Conservation (phyloP, 1,284 basidiomycete genomes). For the Boletus putidus region DNA sequence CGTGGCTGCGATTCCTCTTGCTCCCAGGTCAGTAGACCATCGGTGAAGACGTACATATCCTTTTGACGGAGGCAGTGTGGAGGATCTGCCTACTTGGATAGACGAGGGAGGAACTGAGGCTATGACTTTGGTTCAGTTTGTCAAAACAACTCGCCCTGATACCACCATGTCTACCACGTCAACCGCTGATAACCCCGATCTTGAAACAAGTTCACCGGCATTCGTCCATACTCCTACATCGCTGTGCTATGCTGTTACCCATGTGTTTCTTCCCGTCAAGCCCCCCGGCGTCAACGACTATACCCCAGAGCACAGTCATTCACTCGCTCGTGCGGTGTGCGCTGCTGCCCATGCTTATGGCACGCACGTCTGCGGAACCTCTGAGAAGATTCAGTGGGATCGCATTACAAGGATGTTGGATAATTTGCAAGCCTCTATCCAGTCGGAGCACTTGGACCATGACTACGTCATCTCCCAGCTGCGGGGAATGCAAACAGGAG, state of each 20-base stretch:
- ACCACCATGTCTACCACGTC: background rate
- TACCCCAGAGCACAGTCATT: background rate
- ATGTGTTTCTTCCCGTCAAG: conserved; percentile 12
- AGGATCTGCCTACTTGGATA: no score
- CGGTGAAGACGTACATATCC: no score
- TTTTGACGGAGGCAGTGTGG: no score
- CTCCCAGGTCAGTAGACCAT: no score
- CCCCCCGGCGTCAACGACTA: conserved; percentile 10
- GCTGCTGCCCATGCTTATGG: conserved; percentile 11
- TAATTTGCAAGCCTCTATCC: background rate
- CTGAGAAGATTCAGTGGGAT: conserved; percentile 10
- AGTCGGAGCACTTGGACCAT: background rate
- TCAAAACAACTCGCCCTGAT: background rate
- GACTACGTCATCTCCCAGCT: background rate
- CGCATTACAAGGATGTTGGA: background rate
- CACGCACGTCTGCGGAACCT: background rate
- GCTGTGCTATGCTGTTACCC: background rate
- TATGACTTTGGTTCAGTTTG: no score
- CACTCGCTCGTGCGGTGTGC: background rate
- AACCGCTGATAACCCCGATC: background rate
- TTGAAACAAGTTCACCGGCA: background rate
- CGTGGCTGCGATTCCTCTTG: no score
- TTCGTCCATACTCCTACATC: background rate
- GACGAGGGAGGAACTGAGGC: no score
- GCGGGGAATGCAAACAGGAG: background rate